A percentile compares a stretch with the other conserved stretches of the same genome.
Evolutionary conservation across 495 filamentous ascomycete species (phyloP).

Genomic region (Letharia lupina): DNA sequence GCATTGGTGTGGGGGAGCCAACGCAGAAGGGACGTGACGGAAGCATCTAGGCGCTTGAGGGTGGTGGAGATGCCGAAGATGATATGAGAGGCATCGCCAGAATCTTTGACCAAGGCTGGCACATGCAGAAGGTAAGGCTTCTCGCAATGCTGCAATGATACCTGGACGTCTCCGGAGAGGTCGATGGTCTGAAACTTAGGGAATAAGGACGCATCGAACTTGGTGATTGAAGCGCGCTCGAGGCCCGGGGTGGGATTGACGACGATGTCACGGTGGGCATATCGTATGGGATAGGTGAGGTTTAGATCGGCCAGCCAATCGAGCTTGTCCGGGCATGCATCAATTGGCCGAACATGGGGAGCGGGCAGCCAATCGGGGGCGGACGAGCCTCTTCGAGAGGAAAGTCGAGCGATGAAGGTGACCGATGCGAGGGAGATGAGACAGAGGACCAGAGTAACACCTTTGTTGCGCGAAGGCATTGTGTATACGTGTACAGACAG

Average conservation of each 20-base stretch:
- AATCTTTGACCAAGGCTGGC: constrained; percentile 36
- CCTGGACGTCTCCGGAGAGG: constrained; percentile 35
- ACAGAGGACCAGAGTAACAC: constrained; percentile 6
- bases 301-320: constrained; percentile 22
- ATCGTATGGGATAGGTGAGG: constrained; percentile 23
- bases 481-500: not conserved
- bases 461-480: constrained; percentile 15
- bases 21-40: constrained; percentile 42
- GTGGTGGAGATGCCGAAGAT: constrained; percentile 47
- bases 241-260: constrained; percentile 14
- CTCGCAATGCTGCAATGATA: constrained; percentile 34
- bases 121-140: constrained; percentile 39
- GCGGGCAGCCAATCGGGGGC: constrained; percentile 14
- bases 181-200: constrained; percentile 41
- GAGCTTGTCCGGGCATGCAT: constrained; percentile 21
- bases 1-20: constrained; percentile 45
- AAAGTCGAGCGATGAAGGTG: constrained; percentile 13
- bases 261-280: constrained; percentile 25
- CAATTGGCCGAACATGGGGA: not conserved
- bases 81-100: constrained; percentile 43
- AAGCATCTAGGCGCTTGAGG: constrained; percentile 40
- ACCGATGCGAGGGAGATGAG: constrained; percentile 13
- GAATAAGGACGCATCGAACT: constrained; percentile 36
- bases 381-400: not conserved
- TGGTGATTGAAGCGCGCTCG: constrained; percentile 21